Conservation (phyloP, 495 filamentous ascomycete genomes). For the Penicillium robsamsonii region DNA sequence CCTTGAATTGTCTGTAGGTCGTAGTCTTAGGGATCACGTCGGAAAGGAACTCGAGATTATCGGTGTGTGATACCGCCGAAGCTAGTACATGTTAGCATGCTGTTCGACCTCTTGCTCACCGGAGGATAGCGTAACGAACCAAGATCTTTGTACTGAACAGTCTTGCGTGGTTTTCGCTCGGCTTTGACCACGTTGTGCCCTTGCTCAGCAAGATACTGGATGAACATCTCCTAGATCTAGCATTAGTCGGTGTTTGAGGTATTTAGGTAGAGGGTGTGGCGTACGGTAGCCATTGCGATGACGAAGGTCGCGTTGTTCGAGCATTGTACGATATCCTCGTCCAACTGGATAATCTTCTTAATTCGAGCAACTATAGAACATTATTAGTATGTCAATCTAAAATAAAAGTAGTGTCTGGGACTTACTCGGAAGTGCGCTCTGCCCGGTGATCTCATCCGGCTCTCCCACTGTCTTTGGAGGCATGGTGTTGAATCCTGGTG, state of each 20-base stretch:
- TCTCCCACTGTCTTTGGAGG: slow-evolving; percentile 87
- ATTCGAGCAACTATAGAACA: slow-evolving; percentile 73
- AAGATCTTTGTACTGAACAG: slow-evolving; percentile 94
- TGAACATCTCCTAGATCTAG: slow-evolving; percentile 78
- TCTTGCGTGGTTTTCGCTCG: slow-evolving; percentile 86
- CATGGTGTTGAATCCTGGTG: slow-evolving; percentile 50
- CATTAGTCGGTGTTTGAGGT: slow-evolving; percentile 13
- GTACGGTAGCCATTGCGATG: slow-evolving; percentile 83
- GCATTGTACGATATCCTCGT: slow-evolving; percentile 79
- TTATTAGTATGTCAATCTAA: slow-evolving; percentile 11
- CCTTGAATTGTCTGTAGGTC: slow-evolving; percentile 76
- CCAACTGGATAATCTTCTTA: slow-evolving; percentile 86
- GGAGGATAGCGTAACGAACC: slow-evolving; percentile 44
- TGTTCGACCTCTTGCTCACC: not conserved
- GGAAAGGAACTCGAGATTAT: slow-evolving; percentile 92
- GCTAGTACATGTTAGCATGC: slow-evolving; percentile 46
- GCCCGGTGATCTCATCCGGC: slow-evolving; percentile 75
- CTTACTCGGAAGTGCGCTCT: slow-evolving; percentile 81
- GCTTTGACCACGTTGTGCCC: slow-evolving; percentile 84
- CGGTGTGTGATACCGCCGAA: slow-evolving; percentile 80
- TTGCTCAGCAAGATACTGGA: slow-evolving; percentile 84
- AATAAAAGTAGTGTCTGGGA: slow-evolving; percentile 10
- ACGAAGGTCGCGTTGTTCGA: slow-evolving; percentile 95
- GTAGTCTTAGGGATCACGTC: slow-evolving; percentile 87
- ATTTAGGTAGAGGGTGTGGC: slow-evolving; percentile 13